Base-by-base conservation (phyloP, 352 stramenopile species). In the Phytophthora chlamydospora region DNA sequence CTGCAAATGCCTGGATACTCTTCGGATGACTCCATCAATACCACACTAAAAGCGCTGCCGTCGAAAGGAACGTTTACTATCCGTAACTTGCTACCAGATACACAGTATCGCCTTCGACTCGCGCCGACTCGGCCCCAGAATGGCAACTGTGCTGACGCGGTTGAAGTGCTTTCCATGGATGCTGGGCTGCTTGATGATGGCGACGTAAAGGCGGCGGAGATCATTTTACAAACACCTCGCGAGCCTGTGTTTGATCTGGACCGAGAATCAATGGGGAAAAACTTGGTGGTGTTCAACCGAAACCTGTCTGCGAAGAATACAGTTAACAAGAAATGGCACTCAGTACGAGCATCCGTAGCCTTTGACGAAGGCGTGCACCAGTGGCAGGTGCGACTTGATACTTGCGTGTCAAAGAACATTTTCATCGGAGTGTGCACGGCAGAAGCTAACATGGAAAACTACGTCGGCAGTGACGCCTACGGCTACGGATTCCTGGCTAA, bases 401-500 rank as follows among this genome's bases (percentile, higher is more conserved):
- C 78, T 42, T 97, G 89, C 42, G 80, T 95, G 21, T 95, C 83
- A 7, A 97, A 97, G 58, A 97, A 97, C 55, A 95, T 97, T 21
- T 97, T 97, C 53, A 90, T 97, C 19, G 91, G 91, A 2, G 75
- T 97, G 10, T 87, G 81, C 32, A 91, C 78, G 0, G 66, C 55
- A 3, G 71, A 95, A 8, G 85, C 83, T 5, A 83, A 60, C 12
- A 69, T 96, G 33, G 85, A 96, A 16, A 97, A 97, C 59, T 97
- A 97, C 57, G 76, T 97, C 29, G 91, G 91, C 14, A 96, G 83
- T 54, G 91, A 97, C 40, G 75, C 71, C 0, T 87, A 76, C 36
- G 90, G 91, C n/a, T 97, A 95, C 69, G 91, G 88, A 3, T 97
- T 95, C 53, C 68, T 97, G 3, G 90, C 91, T 1, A 97, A 97